phyloP scores from a whole-genome alignment of 768 basidiomycete species.

The Dioszegia crocea region DNA sequence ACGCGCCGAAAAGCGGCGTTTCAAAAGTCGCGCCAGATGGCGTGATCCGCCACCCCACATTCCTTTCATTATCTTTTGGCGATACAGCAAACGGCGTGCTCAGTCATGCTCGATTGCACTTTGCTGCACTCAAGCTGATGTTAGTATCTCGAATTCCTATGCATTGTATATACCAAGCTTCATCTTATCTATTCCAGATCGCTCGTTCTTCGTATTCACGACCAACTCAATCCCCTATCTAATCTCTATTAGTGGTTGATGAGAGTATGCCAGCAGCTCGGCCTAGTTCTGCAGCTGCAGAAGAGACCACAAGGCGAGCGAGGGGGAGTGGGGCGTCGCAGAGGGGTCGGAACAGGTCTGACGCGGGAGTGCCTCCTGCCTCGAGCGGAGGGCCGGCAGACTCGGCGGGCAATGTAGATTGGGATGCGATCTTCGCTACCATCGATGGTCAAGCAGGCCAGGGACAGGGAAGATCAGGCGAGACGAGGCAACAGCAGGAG shows the following conservation, averaged over 20 bases:
- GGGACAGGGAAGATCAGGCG: neutral
- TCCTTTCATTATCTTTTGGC: neutral
- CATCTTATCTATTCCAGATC: neutral
- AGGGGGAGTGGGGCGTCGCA: neutral
- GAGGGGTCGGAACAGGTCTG: neutral
- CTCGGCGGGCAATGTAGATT: neutral
- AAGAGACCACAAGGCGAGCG: neutral
- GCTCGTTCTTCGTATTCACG: neutral
- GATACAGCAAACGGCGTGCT: neutral
- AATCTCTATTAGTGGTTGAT: neutral
- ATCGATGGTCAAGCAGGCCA: neutral
- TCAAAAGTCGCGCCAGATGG: slow-evolving; percentile 6
- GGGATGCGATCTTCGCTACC: neutral
- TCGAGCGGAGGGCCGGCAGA: neutral
- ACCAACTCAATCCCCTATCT: neutral
- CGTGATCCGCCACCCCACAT: neutral
- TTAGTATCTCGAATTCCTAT: neutral
- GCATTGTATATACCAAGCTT: no score
- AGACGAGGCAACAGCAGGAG: no score
- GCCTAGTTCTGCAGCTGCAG: neutral
- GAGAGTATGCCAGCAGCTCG: neutral
- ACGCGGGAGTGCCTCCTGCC: no score
- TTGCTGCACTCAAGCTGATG: no score
- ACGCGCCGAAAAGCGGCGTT: neutral
- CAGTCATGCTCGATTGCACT: neutral